Conservation (phyloP, 2,329 filamentous ascomycete species). For the Fusarium temperatum region DNA sequence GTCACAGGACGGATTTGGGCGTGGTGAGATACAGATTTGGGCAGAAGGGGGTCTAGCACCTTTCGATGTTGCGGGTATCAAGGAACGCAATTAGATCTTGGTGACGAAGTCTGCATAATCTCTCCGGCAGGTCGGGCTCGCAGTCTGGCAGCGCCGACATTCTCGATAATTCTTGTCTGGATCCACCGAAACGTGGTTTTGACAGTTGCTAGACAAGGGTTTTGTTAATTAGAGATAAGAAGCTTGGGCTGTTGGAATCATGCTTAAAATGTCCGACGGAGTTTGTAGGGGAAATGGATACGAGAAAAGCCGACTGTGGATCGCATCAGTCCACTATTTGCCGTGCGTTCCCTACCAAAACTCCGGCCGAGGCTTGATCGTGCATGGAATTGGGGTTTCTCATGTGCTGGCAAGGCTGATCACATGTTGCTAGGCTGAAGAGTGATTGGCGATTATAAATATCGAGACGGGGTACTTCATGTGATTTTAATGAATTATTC, state of each 20-base stretch:
- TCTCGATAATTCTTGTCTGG: not conserved
- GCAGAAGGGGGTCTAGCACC: not conserved
- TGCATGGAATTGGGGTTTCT: not conserved
- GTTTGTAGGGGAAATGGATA: not conserved
- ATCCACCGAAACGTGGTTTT: not conserved
- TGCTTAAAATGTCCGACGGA: slow-evolving; percentile 24
- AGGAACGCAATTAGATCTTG: slow-evolving; percentile 15
- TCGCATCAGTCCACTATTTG: slow-evolving; percentile 20
- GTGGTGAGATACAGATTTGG: not conserved
- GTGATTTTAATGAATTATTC: not conserved
- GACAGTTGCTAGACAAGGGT: not conserved
- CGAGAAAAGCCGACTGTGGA: slow-evolving; percentile 12
- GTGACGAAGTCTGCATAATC: not conserved
- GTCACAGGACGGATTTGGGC: not conserved
- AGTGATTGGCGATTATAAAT: not conserved
- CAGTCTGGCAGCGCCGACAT: not conserved
- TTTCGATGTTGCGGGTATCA: slow-evolving; percentile 28
- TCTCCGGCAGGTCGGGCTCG: not conserved
- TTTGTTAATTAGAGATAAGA: not conserved
- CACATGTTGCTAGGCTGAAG: not conserved
- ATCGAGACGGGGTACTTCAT: not conserved
- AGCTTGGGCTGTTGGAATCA: not conserved
- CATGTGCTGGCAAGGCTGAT: slow-evolving; percentile 13
- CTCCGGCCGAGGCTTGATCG: not conserved
- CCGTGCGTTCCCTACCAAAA: not conserved